phyloP scores from a whole-genome alignment of 208 protist species.

The Crithidia acanthocephali region DNA sequence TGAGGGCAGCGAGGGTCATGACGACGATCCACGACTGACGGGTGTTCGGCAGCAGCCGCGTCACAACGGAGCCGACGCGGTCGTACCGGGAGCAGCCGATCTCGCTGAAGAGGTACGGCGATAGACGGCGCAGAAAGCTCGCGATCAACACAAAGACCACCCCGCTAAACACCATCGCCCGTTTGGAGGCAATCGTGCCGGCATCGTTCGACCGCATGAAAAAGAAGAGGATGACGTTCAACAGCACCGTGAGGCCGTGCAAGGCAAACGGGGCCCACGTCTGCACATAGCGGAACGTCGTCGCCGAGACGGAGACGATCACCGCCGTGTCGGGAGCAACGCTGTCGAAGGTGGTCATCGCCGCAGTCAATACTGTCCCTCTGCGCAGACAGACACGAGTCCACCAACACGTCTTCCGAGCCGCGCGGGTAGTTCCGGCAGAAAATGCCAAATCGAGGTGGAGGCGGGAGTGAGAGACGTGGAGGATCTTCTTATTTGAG shows the following conservation, averaged over 20 bases:
- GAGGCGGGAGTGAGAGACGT: too few species aligned
- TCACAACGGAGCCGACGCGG: constrained; percentile 24
- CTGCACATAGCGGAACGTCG: constrained; percentile 19
- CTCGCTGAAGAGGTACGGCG: constrained; percentile 18
- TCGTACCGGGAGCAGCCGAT: constrained; percentile 29
- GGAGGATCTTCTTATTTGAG: too few species aligned
- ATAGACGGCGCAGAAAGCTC: constrained; percentile 23
- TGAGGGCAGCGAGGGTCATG: constrained; percentile 25
- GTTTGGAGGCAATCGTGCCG: too few species aligned
- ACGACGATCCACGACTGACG: constrained; percentile 25
- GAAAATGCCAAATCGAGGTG: too few species aligned
- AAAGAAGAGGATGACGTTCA: constrained; percentile 13
- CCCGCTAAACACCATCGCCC: background rate
- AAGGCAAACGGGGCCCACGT: constrained; percentile 17
- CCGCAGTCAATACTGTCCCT: too few species aligned
- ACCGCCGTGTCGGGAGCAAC: constrained; percentile 23
- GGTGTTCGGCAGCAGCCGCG: constrained; percentile 29
- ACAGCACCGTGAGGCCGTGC: constrained; percentile 5
- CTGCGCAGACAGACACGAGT: too few species aligned
- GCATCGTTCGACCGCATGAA: background rate
- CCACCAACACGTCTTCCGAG: too few species aligned
- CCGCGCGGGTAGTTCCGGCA: too few species aligned
- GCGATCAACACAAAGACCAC: constrained; percentile 22
- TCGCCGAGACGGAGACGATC: constrained; percentile 18
- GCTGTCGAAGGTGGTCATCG: constrained; percentile 29